These are phyloP conservation scores for Coccomyxa subellipsoidea DNA, from an alignment of 163 green algal species.

Conservation along the genomic window DNA sequence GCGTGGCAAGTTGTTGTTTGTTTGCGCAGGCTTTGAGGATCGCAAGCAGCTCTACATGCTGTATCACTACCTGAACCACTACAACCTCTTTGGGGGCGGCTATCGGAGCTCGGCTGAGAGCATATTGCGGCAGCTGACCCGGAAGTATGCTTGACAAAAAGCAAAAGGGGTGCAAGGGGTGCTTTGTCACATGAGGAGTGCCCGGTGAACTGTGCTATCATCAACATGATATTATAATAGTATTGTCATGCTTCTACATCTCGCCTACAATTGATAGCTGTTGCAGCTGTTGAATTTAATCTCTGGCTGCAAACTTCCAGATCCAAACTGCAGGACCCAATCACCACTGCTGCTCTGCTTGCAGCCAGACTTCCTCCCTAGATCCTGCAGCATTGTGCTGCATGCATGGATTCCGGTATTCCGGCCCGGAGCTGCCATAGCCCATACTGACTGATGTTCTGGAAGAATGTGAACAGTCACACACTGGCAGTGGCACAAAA, in stretches of 20 bases:
- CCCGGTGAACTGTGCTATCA: neutral
- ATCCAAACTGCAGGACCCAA: no score
- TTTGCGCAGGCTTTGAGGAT: conserved; percentile 66
- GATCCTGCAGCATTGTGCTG: neutral
- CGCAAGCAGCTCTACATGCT: conserved; percentile 82
- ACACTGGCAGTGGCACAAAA: neutral
- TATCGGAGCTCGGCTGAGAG: conserved; percentile 45
- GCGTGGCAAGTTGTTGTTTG: neutral
- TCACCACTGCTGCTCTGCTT: neutral
- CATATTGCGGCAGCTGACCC: conserved; percentile 18
- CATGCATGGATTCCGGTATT: neutral
- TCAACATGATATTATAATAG: no score
- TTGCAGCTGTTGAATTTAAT: neutral
- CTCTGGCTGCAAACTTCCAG: neutral
- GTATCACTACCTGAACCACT: conserved; percentile 93
- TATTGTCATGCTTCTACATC: neutral
- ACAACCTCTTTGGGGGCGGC: conserved; percentile 83
- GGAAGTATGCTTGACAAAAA: conserved; percentile 15
- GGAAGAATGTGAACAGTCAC: neutral
- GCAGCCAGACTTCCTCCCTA: neutral
- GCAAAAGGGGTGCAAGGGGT: neutral
- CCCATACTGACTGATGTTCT: no score
- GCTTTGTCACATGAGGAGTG: neutral
- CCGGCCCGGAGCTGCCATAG: neutral
- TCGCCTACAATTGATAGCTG: neutral